Base-by-base conservation (phyloP, 1,139 yeast genomes). In the Yamadazyma sp. region DNA sequence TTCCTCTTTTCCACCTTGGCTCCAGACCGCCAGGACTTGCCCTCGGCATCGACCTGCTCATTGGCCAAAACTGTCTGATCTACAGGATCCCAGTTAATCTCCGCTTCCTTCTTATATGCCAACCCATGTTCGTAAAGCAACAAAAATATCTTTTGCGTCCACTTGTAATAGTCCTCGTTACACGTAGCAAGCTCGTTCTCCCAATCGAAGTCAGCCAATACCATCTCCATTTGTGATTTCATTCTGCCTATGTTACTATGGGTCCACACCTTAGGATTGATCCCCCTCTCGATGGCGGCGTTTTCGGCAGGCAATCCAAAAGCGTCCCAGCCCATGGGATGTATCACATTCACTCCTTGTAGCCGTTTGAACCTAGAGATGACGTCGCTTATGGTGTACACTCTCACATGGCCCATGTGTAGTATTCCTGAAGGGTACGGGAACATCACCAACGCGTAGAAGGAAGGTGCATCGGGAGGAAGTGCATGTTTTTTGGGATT, bases 301-400 rank as follows among this genome's bases (percentile, higher is more conserved):
- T 92, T 92, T 58, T 92, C 98, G 0, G 98, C 98, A 0, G 98
- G 98, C 30, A 92, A 69, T 0, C 98, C 98, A 69, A 92, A 92
- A 0, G 98, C 96, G 68, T 92, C 98, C 97, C 98, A 92, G 0
- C 98, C 98, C 95, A 92, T 91, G 0, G 98, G 97, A 58, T 92
- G 96, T 5, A 91, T 73, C 14, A 91, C 96, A 32, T 81, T 67
- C 47, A 73, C 77, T 0, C 96, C 97, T 41, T 75, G 77, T 63
- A 87, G 75, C 47, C 94, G 69, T 51, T 87, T 78, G 61, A 78
- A 92, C 48, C 98, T 66, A 1, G 95, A 78, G 29, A 92, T 59
- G 1, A 82, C 85, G 59, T 92, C 98, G 53, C 92, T 82, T 31
- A 92, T 88, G 1, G 96, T 86, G 61, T 87, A 92, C 0, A 92